Percentiles rank a stretch among this genome's conserved stretches.
These are phyloP conservation scores for Trichophyton verrucosum DNA, from an alignment of 2,329 filamentous ascomycete species.

Conservation along the genomic window DNA sequence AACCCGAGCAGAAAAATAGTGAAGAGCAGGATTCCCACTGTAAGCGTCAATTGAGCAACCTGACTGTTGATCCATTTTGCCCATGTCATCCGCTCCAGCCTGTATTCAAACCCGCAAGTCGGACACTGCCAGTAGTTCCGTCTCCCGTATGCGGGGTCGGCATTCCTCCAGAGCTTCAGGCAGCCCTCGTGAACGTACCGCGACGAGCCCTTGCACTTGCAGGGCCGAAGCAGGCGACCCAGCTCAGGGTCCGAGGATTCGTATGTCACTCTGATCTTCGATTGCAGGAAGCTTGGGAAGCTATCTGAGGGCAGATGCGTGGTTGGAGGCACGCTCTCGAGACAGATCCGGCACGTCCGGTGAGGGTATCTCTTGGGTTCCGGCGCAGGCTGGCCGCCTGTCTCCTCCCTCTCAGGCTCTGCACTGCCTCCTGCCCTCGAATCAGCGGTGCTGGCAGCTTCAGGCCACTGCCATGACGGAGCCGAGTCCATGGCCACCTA, in stretches of 20 bases:
- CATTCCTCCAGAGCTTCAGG: conserved; percentile 66
- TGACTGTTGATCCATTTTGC: conserved; percentile 56
- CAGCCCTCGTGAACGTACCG: conserved; percentile 92
- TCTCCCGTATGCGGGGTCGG: conserved; percentile 50
- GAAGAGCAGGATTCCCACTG: conserved; percentile 55
- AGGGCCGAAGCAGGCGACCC: conserved; percentile 74
- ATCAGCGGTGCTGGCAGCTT: neutral
- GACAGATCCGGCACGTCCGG: conserved; percentile 77
- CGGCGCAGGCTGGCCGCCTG: conserved; percentile 17
- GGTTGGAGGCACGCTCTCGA: conserved; percentile 58
- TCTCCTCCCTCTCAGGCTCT: conserved; percentile 11
- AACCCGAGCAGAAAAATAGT: conserved; percentile 78
- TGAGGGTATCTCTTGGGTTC: conserved; percentile 47
- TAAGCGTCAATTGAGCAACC: conserved; percentile 56
- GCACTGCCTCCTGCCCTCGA: neutral
- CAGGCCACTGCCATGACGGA: neutral
- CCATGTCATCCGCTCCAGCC: conserved; percentile 64
- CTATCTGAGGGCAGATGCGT: conserved; percentile 43
- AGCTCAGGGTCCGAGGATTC: conserved; percentile 60
- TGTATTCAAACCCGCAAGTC: conserved; percentile 75
- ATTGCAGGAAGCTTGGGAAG: conserved; percentile 45
- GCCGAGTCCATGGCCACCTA: neutral
- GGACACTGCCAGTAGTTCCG: conserved; percentile 79
- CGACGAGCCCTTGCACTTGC: conserved; percentile 83
- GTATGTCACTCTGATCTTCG: conserved; percentile 51